Conservation (phyloP, 2,329 filamentous ascomycete species). For the Aureobasidium leucospermi region DNA sequence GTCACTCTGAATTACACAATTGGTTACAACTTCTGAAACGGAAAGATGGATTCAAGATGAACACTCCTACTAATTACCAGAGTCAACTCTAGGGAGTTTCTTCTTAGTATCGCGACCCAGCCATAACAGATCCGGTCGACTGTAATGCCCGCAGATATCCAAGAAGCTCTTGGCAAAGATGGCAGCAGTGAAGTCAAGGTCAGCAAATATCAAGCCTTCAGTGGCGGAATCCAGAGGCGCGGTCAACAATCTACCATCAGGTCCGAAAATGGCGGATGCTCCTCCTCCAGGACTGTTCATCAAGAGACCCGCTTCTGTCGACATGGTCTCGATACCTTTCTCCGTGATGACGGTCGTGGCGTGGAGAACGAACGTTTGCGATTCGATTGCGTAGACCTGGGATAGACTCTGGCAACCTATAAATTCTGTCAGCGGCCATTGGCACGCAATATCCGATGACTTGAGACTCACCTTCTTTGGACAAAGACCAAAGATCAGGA, state of each 20-base stretch:
- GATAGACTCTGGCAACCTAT: slow-evolving; percentile 38
- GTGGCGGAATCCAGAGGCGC: slow-evolving; percentile 31
- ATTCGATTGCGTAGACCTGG: slow-evolving; percentile 51
- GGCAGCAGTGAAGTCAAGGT: slow-evolving; percentile 42
- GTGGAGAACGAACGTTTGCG: slow-evolving; percentile 48
- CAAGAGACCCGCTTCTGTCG: slow-evolving; percentile 34
- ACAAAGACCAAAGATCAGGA: slow-evolving; percentile 31
- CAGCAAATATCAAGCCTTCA: slow-evolving; percentile 46
- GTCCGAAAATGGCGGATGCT: slow-evolving; percentile 45
- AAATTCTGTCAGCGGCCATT: background rate
- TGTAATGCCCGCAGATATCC: slow-evolving; percentile 45
- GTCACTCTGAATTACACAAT: too few relatives aligned
- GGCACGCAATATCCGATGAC: background rate
- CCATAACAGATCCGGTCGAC: slow-evolving; percentile 46
- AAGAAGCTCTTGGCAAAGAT: slow-evolving; percentile 36
- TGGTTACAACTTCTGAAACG: too few relatives aligned
- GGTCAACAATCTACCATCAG: slow-evolving; percentile 43
- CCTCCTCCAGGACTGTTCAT: slow-evolving; percentile 39
- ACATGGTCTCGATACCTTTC: slow-evolving; percentile 37
- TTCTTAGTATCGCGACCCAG: slow-evolving; percentile 34
- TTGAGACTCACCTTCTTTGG: slow-evolving; percentile 23
- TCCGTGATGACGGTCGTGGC: slow-evolving; percentile 41
- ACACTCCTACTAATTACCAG: too few relatives aligned
- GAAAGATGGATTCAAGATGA: too few relatives aligned
- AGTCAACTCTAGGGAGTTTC: slow-evolving; percentile 17